Conservation (phyloP, 192 early-diverging fungal genomes). For the Coemansia sp. region DNA sequence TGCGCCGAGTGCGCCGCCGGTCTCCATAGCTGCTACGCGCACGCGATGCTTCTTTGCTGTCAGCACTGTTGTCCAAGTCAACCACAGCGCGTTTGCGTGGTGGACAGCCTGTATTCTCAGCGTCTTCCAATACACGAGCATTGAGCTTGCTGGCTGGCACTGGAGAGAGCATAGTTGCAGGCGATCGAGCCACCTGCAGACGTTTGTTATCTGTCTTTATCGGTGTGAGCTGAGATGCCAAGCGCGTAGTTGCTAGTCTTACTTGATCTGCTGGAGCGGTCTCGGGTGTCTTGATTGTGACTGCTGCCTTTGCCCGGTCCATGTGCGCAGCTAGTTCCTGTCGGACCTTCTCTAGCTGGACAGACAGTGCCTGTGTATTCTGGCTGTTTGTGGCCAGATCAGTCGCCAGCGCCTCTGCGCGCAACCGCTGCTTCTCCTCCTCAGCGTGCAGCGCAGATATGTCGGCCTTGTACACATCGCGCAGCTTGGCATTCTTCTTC, state of each 20-base stretch:
- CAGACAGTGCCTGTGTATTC: constrained; percentile 1
- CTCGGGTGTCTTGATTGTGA: neutral
- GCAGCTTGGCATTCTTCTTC: constrained; percentile 40
- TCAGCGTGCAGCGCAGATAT: constrained; percentile 37
- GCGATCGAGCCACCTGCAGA: constrained; percentile 5
- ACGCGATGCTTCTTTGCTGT: constrained; percentile 13
- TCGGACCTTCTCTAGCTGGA: constrained; percentile 16
- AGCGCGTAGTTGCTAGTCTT: constrained; percentile 9
- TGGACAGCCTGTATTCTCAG: constrained; percentile 15
- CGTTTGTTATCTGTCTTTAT: constrained; percentile 29
- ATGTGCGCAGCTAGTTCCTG: constrained; percentile 15
- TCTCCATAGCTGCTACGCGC: constrained; percentile 46
- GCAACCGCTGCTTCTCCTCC: constrained; percentile 42
- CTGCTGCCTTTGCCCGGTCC: neutral
- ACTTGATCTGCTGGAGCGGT: neutral
- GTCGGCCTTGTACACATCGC: constrained; percentile 46
- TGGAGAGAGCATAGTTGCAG: constrained; percentile 32
- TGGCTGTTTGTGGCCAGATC: constrained; percentile 14
- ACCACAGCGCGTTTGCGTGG: constrained; percentile 44
- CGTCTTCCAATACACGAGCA: constrained; percentile 11
- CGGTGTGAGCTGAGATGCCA: constrained; percentile 33
- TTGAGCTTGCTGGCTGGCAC: constrained; percentile 40
- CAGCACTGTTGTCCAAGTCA: neutral
- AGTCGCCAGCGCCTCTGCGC: constrained; percentile 21
- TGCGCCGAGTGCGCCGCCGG: constrained; percentile 44